Conservation (phyloP, 768 basidiomycete genomes). For the Phylloporus arenicola region DNA sequence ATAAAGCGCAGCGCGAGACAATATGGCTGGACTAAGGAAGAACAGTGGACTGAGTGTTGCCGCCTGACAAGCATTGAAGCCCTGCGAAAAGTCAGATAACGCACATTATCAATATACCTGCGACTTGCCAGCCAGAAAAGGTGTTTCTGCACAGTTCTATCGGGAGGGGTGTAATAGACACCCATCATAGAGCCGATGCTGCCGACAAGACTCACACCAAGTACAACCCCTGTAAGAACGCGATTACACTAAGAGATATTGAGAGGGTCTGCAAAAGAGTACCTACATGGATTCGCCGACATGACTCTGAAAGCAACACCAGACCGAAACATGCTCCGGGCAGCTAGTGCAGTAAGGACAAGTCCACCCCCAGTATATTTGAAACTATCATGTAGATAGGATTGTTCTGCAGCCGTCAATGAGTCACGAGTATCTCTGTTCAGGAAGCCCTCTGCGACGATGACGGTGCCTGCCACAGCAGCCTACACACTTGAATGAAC, state of each 20-base stretch:
- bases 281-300: conserved; percentile 76
- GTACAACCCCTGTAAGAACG: conserved; percentile 58
- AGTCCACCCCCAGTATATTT: conserved; percentile 82
- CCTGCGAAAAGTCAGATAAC: conserved; percentile 35
- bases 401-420: conserved; percentile 55
- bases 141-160: conserved; percentile 72
- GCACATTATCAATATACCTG: not conserved
- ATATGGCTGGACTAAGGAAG: conserved; percentile 79
- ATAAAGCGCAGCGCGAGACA: conserved; percentile 84
- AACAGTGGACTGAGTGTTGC: conserved; percentile 85
- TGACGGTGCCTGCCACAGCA: conserved; percentile 64
- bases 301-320: conserved; percentile 69
- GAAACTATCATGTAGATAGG: conserved; percentile 72
- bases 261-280: not conserved
- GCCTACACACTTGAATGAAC: conserved; percentile 37
- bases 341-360: conserved; percentile 68
- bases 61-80: conserved; percentile 83
- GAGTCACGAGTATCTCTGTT: conserved; percentile 77
- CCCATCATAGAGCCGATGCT: conserved; percentile 85
- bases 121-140: conserved; percentile 68
- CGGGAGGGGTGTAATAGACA: conserved; percentile 71
- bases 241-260: not conserved
- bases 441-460: conserved; percentile 58
- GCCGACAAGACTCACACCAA: conserved; percentile 74
- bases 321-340: conserved; percentile 68